A percentile compares a stretch with the other conserved stretches of the same genome.
Evolutionary conservation across 2,329 filamentous ascomycete species (phyloP).

Genomic region (Dissoconium aciculare): DNA sequence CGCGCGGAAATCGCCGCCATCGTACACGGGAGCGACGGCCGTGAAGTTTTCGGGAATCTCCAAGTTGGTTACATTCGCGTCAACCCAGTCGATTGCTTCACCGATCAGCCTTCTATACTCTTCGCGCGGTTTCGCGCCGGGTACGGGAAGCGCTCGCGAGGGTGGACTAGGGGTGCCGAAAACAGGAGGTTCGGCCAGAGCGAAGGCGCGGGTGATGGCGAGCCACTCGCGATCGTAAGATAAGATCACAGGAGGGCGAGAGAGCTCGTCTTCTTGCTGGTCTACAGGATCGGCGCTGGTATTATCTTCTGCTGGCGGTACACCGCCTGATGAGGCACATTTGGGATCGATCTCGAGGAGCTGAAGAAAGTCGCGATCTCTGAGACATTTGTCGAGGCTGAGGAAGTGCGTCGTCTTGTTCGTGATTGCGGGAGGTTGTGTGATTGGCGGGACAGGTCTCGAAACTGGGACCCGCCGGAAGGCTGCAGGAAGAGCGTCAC

Average conservation of each 20-base stretch:
- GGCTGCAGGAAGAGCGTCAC: constrained; percentile 60
- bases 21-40: constrained; percentile 58
- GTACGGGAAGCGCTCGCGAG: too few species aligned
- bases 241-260: constrained; percentile 44
- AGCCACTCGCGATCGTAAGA: constrained; percentile 92
- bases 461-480: constrained; percentile 42
- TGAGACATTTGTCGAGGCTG: constrained; percentile 80
- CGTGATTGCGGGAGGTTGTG: constrained; percentile 54
- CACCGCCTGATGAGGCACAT: too few species aligned
- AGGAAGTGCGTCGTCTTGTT: constrained; percentile 75
- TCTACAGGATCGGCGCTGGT: constrained; percentile 12
- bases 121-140: constrained; percentile 41
- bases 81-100: constrained; percentile 61
- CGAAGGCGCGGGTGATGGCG: constrained; percentile 75
- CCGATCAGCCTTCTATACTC: constrained; percentile 43
- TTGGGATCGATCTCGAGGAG: constrained; percentile 56
- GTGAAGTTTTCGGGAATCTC: constrained; percentile 64
- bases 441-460: constrained; percentile 33
- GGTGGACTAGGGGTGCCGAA: constrained; percentile 45
- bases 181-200: constrained; percentile 39
- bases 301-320: too few species aligned
- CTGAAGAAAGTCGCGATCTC: constrained; percentile 67
- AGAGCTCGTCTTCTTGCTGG: too few species aligned
- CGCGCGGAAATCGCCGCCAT: constrained; percentile 22
- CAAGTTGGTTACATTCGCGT: constrained; percentile 58